Base-by-base conservation (phyloP, 1,284 basidiomycete species). In the Ceraceosorus guamensis region DNA sequence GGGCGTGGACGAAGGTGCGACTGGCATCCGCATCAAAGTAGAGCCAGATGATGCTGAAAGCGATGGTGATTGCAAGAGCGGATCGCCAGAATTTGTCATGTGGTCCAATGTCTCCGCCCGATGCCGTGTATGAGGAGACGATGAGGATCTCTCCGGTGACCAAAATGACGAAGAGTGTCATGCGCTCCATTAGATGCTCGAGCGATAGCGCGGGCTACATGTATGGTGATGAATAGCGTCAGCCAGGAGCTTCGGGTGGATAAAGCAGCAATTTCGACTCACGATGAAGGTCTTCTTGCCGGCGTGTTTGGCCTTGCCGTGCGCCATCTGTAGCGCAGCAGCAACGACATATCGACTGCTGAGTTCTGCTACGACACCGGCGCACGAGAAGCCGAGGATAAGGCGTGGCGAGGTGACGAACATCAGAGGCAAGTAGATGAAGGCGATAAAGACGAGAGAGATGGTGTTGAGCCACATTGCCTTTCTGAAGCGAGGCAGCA, bases 1-100 rank as follows among this genome's bases (percentile, higher is more conserved):
- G 60, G 0, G 74, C 75, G 45, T 77, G 76, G 24, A 73, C 64
- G 57, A 68, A 77, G 5, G 66, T 67, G 3, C 76, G 57, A 3
- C 62, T 66, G 31, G 59, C 61, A 51, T 76, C 75, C 0, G 60
- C 49, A 49, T 67, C 63, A 48, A 60, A 60, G 54, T 61, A 67
- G 32, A 71, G 57, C 75, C 75, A 77, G 43, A 67, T 72, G 8
- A 76, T 50, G 6, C 66, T 39, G 50, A 75, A 75, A 13, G 69
- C 57, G 41, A 71, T 65, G 14, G 60, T 51, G 44, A 77, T 65
- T 1, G 63, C 61, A 6, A 76, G 48, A 2, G 71, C 57, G 3
- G 68, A 59, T 1, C 70, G 63, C 2, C 68, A 70, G 47, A 65
- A 75, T 49, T 64, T 24, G 14, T n/a, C 11, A 10, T 31, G 33